Evolutionary conservation across 768 basidiomycete species (phyloP).

Genomic region (Lentinula boryana): DNA sequence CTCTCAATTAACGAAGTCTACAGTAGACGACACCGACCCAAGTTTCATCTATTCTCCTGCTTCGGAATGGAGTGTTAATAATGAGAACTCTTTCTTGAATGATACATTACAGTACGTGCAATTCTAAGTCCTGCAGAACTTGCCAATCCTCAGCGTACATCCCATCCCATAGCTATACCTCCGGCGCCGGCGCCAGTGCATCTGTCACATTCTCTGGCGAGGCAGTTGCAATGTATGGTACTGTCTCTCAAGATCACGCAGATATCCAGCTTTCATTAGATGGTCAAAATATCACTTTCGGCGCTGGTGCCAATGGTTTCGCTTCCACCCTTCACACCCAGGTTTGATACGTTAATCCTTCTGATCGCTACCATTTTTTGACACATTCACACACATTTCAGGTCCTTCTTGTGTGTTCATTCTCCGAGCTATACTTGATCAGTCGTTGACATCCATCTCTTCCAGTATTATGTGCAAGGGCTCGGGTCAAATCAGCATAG

Average conservation of each 20-base stretch:
- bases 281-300: conserved; percentile 24
- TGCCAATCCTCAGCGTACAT: not conserved
- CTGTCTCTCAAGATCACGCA: conserved; percentile 45
- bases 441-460: not conserved
- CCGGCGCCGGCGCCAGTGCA: conserved; percentile 32
- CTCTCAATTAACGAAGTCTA: conserved; percentile 20
- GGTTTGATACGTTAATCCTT: conserved; percentile 16
- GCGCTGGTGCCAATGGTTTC: conserved; percentile 29
- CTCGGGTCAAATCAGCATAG: conserved; percentile 33
- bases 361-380: not conserved
- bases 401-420: conserved; percentile 27
- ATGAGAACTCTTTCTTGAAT: conserved; percentile 24
- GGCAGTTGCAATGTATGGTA: conserved; percentile 49
- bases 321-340: conserved; percentile 24
- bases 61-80: conserved; percentile 29
- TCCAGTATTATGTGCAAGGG: conserved; percentile 36
- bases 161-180: conserved; percentile 29
- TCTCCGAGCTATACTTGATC: not conserved
- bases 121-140: not conserved
- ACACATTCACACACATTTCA: not conserved
- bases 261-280: conserved; percentile 41
- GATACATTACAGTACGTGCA: conserved; percentile 37
- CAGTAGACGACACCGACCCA: conserved; percentile 36
- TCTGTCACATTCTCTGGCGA: conserved; percentile 41
- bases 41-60: conserved; percentile 33